A percentile compares a stretch with the other conserved stretches of the same genome.
Conservation (phyloP, 257 asterid genomes). For the Pogostemon cablin region DNA sequence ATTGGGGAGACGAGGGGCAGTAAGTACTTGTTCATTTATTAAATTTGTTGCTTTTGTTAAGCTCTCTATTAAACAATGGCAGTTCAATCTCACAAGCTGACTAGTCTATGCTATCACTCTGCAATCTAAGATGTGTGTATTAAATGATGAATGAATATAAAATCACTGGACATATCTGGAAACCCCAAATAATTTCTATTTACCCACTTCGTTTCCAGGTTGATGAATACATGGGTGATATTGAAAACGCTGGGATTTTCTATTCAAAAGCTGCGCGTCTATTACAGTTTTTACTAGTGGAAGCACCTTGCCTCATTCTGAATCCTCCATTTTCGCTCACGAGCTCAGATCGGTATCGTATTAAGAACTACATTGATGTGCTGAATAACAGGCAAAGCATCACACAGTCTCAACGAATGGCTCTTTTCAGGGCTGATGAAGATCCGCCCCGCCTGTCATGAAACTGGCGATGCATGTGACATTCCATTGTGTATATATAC, state of each 20-base stretch:
- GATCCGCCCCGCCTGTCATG: constrained; percentile 43
- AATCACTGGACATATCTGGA: neutral
- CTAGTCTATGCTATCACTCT: no score
- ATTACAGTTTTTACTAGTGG: constrained; percentile 63
- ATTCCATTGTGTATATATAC: neutral
- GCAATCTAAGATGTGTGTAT: neutral
- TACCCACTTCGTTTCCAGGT: constrained; percentile 50
- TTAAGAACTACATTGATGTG: constrained; percentile 65
- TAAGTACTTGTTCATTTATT: constrained; percentile 46
- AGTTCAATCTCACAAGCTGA: neutral
- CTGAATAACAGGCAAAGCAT: constrained; percentile 69
- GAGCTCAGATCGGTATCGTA: constrained; percentile 71
- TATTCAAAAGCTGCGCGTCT: constrained; percentile 70
- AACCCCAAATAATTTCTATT: constrained; percentile 4
- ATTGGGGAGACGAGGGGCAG: constrained; percentile 80
- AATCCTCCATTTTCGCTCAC: constrained; percentile 89
- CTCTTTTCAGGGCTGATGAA: constrained; percentile 50
- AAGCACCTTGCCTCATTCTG: constrained; percentile 73
- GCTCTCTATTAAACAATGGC: neutral
- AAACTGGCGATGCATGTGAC: constrained; percentile 26
- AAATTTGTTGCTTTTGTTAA: neutral
- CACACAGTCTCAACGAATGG: constrained; percentile 68
- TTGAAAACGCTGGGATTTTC: constrained; percentile 52
- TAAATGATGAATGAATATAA: neutral
- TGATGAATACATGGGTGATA: constrained; percentile 71